A percentile compares a stretch with the other conserved stretches of the same genome.
Evolutionary conservation across 2,329 filamentous ascomycete species (phyloP).

Genomic region (Nothomitra cinnamomea): DNA sequence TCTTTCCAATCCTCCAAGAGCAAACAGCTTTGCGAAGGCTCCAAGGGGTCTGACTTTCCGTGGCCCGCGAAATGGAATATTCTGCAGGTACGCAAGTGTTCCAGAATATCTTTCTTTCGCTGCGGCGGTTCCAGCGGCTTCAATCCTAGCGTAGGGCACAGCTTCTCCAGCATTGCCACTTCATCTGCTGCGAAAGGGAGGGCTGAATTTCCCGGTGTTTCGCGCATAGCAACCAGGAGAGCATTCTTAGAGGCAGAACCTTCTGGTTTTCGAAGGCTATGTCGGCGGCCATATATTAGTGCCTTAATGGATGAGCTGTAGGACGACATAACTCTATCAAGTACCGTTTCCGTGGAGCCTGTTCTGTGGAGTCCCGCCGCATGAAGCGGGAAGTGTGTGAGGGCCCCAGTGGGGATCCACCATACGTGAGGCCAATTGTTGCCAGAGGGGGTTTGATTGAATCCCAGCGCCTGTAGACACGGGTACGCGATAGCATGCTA

Average conservation of each 20-base stretch:
- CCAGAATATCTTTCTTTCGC: slow-evolving; percentile 14
- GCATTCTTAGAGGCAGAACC: background rate
- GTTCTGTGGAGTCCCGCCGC: slow-evolving; percentile 17
- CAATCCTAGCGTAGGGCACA: background rate
- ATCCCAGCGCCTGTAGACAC: background rate
- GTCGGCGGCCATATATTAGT: background rate
- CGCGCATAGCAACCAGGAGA: background rate
- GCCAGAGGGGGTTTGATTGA: slow-evolving; percentile 2
- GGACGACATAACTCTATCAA: background rate
- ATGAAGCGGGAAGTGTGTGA: slow-evolving; percentile 20
- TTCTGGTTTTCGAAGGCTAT: background rate
- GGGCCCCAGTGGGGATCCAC: slow-evolving; percentile 20
- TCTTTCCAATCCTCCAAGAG: slow-evolving; percentile 16
- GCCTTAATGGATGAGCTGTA: background rate
- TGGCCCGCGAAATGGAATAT: slow-evolving; percentile 30
- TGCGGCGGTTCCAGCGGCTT: slow-evolving; percentile 6
- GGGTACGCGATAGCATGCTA: background rate
- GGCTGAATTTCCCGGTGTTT: background rate
- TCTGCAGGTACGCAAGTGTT: slow-evolving; percentile 13
- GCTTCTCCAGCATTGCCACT: background rate
- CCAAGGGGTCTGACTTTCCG: slow-evolving; percentile 14
- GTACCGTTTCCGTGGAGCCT: background rate
- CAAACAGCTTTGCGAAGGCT: slow-evolving; percentile 19
- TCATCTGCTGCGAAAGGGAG: background rate
- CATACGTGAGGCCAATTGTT: slow-evolving; percentile 17